phyloP scores from a whole-genome alignment of 768 basidiomycete species.

The Sistotremastrum niveocremeum region DNA sequence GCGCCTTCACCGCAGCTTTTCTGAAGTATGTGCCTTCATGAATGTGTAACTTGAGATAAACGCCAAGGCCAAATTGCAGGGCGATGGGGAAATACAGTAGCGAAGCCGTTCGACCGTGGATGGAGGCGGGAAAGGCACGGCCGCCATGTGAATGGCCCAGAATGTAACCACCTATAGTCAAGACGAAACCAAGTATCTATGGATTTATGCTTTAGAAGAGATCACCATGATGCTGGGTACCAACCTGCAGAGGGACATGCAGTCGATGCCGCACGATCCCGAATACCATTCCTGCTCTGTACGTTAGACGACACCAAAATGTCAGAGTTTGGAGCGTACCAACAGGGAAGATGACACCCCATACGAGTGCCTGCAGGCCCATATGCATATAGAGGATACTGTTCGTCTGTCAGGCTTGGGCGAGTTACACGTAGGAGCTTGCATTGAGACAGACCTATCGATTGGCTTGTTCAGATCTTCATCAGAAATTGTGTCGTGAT shows the following conservation, averaged over 20 bases:
- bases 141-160: constrained; percentile 85
- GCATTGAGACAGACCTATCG: constrained; percentile 24
- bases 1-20: constrained; percentile 53
- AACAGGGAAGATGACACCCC: constrained; percentile 79
- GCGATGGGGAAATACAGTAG: constrained; percentile 52
- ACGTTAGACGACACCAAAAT: background rate
- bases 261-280: constrained; percentile 69
- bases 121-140: constrained; percentile 57
- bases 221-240: constrained; percentile 8
- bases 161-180: constrained; percentile 62
- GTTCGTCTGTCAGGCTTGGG: too few species aligned
- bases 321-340: constrained; percentile 24
- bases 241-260: constrained; percentile 82
- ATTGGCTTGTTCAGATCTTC: constrained; percentile 52
- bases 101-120: constrained; percentile 58
- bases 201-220: background rate
- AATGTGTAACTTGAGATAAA: constrained; percentile 88
- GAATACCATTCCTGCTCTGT: constrained; percentile 41
- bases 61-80: constrained; percentile 56
- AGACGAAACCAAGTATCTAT: constrained; percentile 50
- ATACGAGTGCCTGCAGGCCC: constrained; percentile 57
- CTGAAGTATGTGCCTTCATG: constrained; percentile 55
- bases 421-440: too few species aligned
- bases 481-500: constrained; percentile 50
- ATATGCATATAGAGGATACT: constrained; percentile 75